Evolutionary conservation across 306 rosid species (phyloP).

Genomic region (Rosa lucieae): DNA sequence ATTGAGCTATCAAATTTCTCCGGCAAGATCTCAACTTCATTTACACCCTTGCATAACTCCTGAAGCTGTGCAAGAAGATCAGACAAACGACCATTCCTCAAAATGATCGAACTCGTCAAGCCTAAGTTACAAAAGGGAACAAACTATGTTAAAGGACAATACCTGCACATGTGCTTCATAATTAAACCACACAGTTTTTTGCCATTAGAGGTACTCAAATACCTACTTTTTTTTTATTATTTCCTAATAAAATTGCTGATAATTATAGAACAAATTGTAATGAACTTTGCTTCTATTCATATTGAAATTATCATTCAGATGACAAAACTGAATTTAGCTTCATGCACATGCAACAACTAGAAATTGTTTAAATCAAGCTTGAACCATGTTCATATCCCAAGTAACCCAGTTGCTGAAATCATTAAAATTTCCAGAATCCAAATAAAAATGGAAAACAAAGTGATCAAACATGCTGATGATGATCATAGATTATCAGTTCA

Average conservation of each 20-base stretch:
- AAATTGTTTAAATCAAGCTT: neutral
- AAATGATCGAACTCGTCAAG: constrained; percentile 68
- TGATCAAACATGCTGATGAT: neutral
- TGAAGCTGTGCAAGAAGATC: constrained; percentile 68
- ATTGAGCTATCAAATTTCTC: constrained; percentile 44
- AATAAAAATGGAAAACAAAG: neutral
- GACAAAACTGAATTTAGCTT: neutral
- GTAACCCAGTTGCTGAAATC: neutral
- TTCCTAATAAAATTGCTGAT: neutral
- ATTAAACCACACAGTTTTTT: neutral
- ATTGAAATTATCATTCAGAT: neutral
- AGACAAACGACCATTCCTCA: constrained; percentile 63
- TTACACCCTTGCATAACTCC: constrained; percentile 57
- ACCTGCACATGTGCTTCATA: neutral
- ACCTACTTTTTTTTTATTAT: neutral
- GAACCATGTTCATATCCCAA: neutral
- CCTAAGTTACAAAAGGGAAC: constrained; percentile 38
- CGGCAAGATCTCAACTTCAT: constrained; percentile 52
- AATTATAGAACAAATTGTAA: neutral
- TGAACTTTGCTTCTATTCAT: neutral
- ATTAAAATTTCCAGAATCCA: neutral
- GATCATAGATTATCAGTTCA: no score
- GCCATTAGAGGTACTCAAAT: neutral
- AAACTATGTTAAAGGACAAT: neutral
- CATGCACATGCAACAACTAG: neutral